A percentile compares a stretch with the other conserved stretches of the same genome.
phyloP scores from a whole-genome alignment of 129 eudicot genomes.

The Logfia minima region DNA sequence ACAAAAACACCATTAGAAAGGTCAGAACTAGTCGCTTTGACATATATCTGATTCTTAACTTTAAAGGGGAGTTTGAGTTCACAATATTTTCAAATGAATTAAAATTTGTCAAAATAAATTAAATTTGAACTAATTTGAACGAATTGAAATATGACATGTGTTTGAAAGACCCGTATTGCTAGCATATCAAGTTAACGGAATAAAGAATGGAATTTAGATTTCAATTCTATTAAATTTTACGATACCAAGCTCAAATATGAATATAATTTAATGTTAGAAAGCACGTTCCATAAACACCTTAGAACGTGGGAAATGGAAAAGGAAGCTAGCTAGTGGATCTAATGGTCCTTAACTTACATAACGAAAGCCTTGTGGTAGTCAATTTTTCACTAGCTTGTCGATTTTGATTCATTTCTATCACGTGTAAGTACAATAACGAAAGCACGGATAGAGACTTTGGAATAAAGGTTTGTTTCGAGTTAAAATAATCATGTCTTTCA shows the following conservation, averaged over 20 bases:
- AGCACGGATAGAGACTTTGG: background rate
- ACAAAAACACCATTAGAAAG: too few relatives aligned
- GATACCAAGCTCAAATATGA: too few relatives aligned
- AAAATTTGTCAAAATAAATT: too few relatives aligned
- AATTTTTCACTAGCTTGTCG: constrained; percentile 13
- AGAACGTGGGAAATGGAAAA: background rate
- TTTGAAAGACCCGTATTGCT: too few relatives aligned
- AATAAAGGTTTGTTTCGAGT: background rate
- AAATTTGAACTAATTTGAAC: too few relatives aligned
- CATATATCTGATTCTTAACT: too few relatives aligned
- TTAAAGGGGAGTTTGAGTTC: too few relatives aligned
- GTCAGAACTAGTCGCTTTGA: too few relatives aligned
- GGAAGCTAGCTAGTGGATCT: background rate
- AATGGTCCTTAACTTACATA: background rate
- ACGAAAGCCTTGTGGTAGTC: background rate
- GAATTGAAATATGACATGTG: too few relatives aligned
- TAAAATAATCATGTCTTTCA: background rate
- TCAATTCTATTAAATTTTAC: background rate
- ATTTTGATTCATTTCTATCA: background rate
- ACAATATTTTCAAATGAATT: too few relatives aligned
- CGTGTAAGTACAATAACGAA: background rate
- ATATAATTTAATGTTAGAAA: background rate
- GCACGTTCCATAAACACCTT: constrained; percentile 2
- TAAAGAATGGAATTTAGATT: background rate
- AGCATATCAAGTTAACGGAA: too few relatives aligned